Base-by-base conservation (phyloP, 306 rosid genomes). In the Medicago ruthenica region DNA sequence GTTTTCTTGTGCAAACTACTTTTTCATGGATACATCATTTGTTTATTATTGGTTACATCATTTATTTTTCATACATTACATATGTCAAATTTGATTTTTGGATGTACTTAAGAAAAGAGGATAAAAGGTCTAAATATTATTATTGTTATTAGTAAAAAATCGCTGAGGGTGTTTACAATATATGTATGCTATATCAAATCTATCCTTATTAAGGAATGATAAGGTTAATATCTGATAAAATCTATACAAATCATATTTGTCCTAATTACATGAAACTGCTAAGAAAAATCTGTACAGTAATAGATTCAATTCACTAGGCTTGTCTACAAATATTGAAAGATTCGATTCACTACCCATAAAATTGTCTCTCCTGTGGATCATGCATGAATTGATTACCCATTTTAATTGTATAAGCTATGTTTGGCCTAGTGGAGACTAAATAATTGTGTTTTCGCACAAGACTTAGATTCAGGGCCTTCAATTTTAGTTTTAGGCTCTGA, bases 1-100 rank as follows among this genome's bases (percentile, higher is more conserved):
- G 42, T 79, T 61, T 47, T 64, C 61, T 63, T 11, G 17, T 54
- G 15, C 13, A 21, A 66, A 40, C 41, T 66, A 21, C 20, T 70
- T 62, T 51, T 71, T 63, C 70, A 47, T 57, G 37, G 67, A 55
- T 78, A 42, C 57, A 71, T 17, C 40, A 66, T 51, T 37, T 64
- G 70, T 40, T 13, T 0, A 39, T 47, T 9, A 6, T 74, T 9
- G 31, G 9, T 18, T 55, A 53, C 55, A 75, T 27, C 64, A 55
- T 39, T 64, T 65, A 44, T 48, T 64, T 65, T 21, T 20, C 71
- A 18, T 39, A 36, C 17, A 11, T 10, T 24, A 71, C 54, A 10
- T 7, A 42, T 54, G 34, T 42, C 24, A 62, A 70, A 27, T 76
- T 76, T 69, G 57, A 45, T 76, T 76, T 55, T 6, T 69, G 71